Evolutionary conservation across 805 yeast genomes (phyloP).

Genomic region (Suhomyces pyralidae): DNA sequence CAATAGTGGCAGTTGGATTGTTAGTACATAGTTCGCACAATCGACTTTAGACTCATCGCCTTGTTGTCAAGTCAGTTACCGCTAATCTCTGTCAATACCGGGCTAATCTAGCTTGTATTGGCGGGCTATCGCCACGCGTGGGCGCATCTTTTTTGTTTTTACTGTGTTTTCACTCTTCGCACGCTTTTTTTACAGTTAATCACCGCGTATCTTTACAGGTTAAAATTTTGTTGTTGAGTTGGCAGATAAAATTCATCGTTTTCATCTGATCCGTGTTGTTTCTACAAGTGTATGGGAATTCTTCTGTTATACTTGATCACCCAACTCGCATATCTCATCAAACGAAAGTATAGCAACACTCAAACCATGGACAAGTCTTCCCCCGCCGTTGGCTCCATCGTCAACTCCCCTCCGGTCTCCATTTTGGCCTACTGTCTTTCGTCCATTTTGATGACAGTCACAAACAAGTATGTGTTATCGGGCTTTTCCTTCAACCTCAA

Average conservation of each 20-base stretch:
- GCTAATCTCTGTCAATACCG: no score
- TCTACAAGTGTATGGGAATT: constrained; percentile 33
- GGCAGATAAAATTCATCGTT: neutral
- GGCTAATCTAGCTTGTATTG: no score
- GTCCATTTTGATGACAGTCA: constrained; percentile 95
- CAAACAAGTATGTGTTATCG: constrained; percentile 90
- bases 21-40: no score
- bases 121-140: neutral
- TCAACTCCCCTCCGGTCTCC: constrained; percentile 63
- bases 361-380: constrained; percentile 32
- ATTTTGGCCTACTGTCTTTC: constrained; percentile 85
- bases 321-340: constrained; percentile 32
- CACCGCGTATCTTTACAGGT: neutral
- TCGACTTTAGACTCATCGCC: no score
- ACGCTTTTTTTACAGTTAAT: neutral
- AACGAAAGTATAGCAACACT: constrained; percentile 16
- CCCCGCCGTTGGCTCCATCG: constrained; percentile 29
- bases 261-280: neutral
- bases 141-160: neutral
- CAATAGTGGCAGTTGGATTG: no score
- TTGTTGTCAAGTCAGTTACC: no score
- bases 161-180: no score
- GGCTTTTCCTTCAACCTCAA: constrained; percentile 73
- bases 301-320: constrained; percentile 37
- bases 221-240: constrained; percentile 1